These are phyloP conservation scores for Chlorella sp. DNA, from an alignment of 139 green algal species.

Conservation along the genomic window DNA sequence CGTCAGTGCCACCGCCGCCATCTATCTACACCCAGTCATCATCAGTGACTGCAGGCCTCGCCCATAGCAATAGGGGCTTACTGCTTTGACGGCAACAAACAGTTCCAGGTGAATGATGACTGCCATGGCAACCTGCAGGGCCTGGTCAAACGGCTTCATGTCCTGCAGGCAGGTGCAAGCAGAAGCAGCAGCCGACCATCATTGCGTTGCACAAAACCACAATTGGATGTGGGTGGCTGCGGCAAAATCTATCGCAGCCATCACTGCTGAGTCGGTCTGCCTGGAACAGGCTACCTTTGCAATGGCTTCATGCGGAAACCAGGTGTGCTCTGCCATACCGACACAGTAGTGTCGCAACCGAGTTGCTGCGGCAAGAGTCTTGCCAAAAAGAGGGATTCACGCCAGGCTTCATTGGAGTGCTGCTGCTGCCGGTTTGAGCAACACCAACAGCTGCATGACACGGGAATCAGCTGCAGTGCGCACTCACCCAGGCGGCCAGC, in stretches of 20 bases:
- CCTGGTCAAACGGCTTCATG: neutral
- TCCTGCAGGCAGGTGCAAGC: neutral
- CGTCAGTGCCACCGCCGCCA: too few relatives aligned
- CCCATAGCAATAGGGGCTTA: too few relatives aligned
- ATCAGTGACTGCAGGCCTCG: too few relatives aligned
- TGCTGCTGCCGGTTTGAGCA: neutral
- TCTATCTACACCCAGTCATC: too few relatives aligned
- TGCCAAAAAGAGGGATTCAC: neutral
- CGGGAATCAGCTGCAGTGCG: neutral
- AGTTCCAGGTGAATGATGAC: neutral
- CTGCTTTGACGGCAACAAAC: neutral
- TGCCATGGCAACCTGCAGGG: neutral
- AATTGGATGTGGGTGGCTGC: neutral
- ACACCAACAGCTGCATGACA: too few relatives aligned
- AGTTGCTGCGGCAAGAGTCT: neutral
- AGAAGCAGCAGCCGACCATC: neutral
- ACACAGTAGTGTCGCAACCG: neutral
- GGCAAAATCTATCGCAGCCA: neutral
- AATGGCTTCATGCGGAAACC: too few relatives aligned
- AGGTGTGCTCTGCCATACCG: too few relatives aligned
- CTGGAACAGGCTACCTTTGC: neutral
- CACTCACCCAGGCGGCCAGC: slow-evolving; percentile 19
- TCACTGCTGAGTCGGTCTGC: neutral
- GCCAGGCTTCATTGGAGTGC: neutral
- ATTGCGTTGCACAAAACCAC: neutral